Conservation (phyloP, 2,329 filamentous ascomycete species). For the Gyromitra esculenta region DNA sequence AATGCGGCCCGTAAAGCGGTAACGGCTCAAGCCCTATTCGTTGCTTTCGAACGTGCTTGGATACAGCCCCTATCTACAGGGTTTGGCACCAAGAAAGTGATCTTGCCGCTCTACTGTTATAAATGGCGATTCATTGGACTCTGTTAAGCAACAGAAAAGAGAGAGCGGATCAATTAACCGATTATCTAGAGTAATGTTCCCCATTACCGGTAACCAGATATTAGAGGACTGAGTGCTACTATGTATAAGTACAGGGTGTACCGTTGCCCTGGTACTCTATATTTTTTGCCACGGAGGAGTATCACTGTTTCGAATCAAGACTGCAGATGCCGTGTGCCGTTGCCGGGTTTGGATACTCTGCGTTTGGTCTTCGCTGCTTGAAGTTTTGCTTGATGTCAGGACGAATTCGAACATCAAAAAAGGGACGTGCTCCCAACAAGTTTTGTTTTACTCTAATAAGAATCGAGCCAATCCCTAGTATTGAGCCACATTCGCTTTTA, state of each 20-base stretch:
- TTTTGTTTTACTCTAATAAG: neutral
- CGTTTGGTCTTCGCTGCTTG: slow-evolving; percentile 8
- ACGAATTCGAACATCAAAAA: slow-evolving; percentile 22
- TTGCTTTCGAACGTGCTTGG: neutral
- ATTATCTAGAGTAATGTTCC: neutral
- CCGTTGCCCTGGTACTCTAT: neutral
- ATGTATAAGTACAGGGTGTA: neutral
- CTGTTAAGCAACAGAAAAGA: neutral
- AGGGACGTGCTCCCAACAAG: slow-evolving; percentile 19
- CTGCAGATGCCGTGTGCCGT: slow-evolving; percentile 14
- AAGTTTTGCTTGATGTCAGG: slow-evolving; percentile 6
- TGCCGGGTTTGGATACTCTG: neutral
- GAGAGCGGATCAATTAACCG: neutral
- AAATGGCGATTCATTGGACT: neutral
- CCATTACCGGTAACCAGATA: neutral
- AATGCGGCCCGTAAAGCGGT: slow-evolving; percentile 16
- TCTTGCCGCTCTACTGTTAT: neutral
- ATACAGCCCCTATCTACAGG: neutral
- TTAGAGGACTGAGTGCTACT: neutral
- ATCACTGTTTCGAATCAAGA: neutral
- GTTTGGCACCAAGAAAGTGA: neutral
- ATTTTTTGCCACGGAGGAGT: neutral
- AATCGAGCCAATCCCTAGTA: slow-evolving; percentile 37
- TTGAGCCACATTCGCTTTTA: neutral
- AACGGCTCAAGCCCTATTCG: neutral